Evolutionary conservation across 495 filamentous ascomycete genomes (phyloP).

Genomic region (Hyaloscypha variabilis): DNA sequence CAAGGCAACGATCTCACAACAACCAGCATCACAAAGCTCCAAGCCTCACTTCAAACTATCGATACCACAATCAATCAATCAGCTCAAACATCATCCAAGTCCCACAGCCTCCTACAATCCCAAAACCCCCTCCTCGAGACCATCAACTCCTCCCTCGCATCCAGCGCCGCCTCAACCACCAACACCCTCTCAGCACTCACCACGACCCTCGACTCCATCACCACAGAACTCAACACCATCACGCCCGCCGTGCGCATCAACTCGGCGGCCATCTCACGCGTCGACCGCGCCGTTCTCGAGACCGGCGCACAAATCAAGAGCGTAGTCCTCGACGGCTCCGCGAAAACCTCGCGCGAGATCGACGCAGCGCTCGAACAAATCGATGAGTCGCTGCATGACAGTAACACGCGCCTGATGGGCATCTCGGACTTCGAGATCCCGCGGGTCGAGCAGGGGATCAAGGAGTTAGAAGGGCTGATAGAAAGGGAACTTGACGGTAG

Average conservation of each 20-base stretch:
- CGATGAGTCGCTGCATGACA: constrained; percentile 9
- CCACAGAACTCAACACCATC: not conserved
- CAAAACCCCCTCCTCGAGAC: not conserved
- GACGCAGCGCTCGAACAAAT: not conserved
- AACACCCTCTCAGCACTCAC: not conserved
- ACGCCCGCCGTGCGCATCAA: constrained; percentile 9
- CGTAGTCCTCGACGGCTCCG: not conserved
- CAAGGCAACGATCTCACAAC: not conserved
- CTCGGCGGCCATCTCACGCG: constrained; percentile 10
- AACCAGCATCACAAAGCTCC: not conserved
- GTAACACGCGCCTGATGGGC: not conserved
- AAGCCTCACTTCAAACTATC: not conserved
- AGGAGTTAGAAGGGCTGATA: not conserved
- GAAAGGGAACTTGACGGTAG: not conserved
- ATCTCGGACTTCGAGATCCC: constrained; percentile 10
- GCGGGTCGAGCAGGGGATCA: constrained; percentile 5
- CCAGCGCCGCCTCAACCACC: not conserved
- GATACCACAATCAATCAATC: not conserved
- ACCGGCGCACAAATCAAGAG: constrained; percentile 13
- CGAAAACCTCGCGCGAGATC: not conserved
- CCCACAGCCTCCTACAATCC: not conserved
- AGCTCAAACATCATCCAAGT: not conserved
- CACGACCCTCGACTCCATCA: not conserved
- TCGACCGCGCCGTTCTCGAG: constrained; percentile 13
- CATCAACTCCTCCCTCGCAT: not conserved